A percentile compares a stretch with the other conserved stretches of the same genome.
phyloP scores from a whole-genome alignment of 2,329 filamentous ascomycete species.

The Colletotrichum phormii region DNA sequence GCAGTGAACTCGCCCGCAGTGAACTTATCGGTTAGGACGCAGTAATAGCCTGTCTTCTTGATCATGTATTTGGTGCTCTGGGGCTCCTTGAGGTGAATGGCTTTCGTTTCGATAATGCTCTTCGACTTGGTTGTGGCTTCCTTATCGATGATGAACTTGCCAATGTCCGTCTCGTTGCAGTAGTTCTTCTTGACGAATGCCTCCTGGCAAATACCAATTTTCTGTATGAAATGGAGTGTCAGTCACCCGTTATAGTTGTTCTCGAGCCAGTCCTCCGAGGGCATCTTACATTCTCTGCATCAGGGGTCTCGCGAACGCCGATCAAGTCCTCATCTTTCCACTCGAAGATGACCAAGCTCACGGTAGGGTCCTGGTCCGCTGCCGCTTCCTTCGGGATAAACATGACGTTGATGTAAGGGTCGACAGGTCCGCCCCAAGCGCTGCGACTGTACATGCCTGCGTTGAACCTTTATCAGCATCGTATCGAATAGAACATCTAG shows the following conservation, averaged over 20 bases:
- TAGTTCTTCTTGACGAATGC: constrained; percentile 74
- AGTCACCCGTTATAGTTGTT: constrained; percentile 42
- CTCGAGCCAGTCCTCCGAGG: background rate
- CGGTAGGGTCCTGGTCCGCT: constrained; percentile 76
- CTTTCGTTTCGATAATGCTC: constrained; percentile 80
- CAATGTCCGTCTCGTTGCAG: constrained; percentile 83
- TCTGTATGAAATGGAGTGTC: constrained; percentile 44
- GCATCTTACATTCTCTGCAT: constrained; percentile 63
- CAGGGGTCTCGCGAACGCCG: constrained; percentile 71
- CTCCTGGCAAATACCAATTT: constrained; percentile 77
- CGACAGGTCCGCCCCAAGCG: constrained; percentile 87
- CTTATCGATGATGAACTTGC: constrained; percentile 83
- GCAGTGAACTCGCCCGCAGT: constrained; percentile 78
- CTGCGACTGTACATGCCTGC: constrained; percentile 92
- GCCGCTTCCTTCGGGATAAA: constrained; percentile 73
- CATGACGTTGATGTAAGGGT: constrained; percentile 89
- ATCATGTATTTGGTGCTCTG: constrained; percentile 82
- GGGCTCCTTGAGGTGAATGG: constrained; percentile 83
- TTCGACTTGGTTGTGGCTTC: constrained; percentile 80
- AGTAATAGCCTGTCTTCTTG: constrained; percentile 95
- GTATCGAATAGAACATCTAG: background rate
- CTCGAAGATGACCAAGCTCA: constrained; percentile 92
- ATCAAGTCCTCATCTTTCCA: constrained; percentile 88
- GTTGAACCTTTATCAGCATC: constrained; percentile 36
- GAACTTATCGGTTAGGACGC: constrained; percentile 82